These are phyloP conservation scores for Quercus cerris DNA, from an alignment of 306 rosid genomes.

Conservation along the genomic window DNA sequence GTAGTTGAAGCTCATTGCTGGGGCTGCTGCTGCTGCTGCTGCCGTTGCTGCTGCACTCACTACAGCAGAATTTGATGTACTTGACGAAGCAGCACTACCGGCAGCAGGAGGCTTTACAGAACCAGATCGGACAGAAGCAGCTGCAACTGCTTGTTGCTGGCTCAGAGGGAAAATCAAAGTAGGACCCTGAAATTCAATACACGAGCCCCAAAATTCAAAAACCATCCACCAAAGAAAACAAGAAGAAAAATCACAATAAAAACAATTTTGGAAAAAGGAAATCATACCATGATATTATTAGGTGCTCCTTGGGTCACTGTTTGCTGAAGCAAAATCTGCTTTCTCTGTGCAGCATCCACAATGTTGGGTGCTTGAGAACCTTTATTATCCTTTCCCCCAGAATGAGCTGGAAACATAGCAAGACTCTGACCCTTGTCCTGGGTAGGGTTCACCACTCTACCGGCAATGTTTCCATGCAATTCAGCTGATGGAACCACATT, in stretches of 20 bases:
- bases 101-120: constrained; percentile 58
- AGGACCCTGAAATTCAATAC: constrained; percentile 59
- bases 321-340: constrained; percentile 81
- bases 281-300: constrained; percentile 71
- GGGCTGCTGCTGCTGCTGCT: constrained; percentile 51
- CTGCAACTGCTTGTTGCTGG: constrained; percentile 88
- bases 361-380: constrained; percentile 49
- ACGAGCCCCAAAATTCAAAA: not conserved
- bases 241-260: not conserved
- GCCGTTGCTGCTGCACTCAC: constrained; percentile 38
- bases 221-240: not conserved
- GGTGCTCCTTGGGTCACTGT: constrained; percentile 83
- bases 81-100: constrained; percentile 44
- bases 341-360: constrained; percentile 65
- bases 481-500: constrained; percentile 57
- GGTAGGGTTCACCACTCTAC: constrained; percentile 44
- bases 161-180: constrained; percentile 81
- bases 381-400: constrained; percentile 75
- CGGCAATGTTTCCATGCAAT: constrained; percentile 50
- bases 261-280: not conserved
- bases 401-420: constrained; percentile 54
- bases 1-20: constrained; percentile 86
- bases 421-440: constrained; percentile 76
- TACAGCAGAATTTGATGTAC: constrained; percentile 37
- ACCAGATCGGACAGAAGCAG: constrained; percentile 71